Evolutionary conservation across 179 eudicot genomes (phyloP), one percentile per base, ranked within the genome.

Genomic region (Vitellaria paradoxa): DNA sequence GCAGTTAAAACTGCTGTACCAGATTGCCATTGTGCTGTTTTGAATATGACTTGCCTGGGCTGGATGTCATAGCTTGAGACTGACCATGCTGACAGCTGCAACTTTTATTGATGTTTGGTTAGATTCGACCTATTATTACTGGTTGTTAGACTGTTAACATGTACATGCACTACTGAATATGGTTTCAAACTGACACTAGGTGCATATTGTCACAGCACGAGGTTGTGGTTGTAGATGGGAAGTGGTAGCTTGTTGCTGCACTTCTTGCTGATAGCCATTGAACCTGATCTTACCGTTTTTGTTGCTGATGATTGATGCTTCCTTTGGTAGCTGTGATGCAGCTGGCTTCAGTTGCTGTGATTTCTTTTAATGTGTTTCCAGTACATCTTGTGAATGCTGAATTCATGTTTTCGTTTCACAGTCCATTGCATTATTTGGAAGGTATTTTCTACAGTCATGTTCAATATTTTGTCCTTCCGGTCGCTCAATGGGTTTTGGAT

Each of bases 181-280:
- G 62, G 72, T 15, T 40, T 72, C 2, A 64, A 67, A 76, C 83
- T 83, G 68, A 83, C 65, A 13, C 40, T 55, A 76, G 71, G 73
- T 76, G 61, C 71, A 30, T 57, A 26, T 60, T 70, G 73, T 77
- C 55, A 83, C 83, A 77, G 86, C 79, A 77, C 18, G 70, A 67
- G 80, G 68, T 77, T 69, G 78, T 77, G 64, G 76, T 68, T 77
- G 79, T 83, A 76, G 78, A 82, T 77, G 81, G 40, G 65, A 68
- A 20, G 71, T 80, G 83, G 68, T 83, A 62, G 49, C 67, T 78
- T 78, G 67, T 78, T 77, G 78, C 75, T 72, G 73, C 65, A 72
- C 61, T 59, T 76, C 20, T 49, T 82, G 69, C 80, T 79, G 78
- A 70, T 78, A 63, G 73, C 75, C 60, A 37, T 79, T 56, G 80